Evolutionary conservation across 345 rosid species (phyloP).

Genomic region (Murraya paniculata): DNA sequence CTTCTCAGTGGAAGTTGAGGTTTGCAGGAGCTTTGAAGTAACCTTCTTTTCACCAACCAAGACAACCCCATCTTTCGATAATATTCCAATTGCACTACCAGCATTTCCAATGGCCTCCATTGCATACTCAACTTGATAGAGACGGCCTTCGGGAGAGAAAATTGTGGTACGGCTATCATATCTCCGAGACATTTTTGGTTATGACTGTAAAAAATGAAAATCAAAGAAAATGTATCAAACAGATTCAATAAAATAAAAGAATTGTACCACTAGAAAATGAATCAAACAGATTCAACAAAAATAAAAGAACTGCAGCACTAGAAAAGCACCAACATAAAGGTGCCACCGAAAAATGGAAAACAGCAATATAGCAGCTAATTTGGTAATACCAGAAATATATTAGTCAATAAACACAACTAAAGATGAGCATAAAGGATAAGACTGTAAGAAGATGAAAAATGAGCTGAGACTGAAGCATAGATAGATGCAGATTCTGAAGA

Average conservation of each 20-base stretch:
- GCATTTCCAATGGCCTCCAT: slow-evolving; percentile 99
- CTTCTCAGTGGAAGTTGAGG: slow-evolving; percentile 85
- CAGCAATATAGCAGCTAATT: background rate
- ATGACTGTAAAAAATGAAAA: background rate
- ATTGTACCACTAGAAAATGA: background rate
- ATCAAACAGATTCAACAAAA: background rate
- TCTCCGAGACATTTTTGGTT: slow-evolving; percentile 75
- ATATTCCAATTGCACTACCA: slow-evolving; percentile 85
- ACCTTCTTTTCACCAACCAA: slow-evolving; percentile 97
- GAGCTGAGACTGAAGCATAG: background rate
- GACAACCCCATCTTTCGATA: slow-evolving; percentile 88
- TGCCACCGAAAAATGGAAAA: background rate
- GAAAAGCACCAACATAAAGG: background rate
- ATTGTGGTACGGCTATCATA: slow-evolving; percentile 98
- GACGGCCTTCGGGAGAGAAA: slow-evolving; percentile 99
- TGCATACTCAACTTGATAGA: slow-evolving; percentile 96
- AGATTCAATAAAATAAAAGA: background rate
- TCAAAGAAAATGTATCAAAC: background rate
- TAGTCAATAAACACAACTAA: background rate
- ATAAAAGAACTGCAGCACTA: too few relatives aligned
- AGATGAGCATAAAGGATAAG: background rate
- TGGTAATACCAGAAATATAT: background rate
- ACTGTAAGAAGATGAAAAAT: background rate
- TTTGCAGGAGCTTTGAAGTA: slow-evolving; percentile 90
- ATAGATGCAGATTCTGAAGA: background rate